Evolutionary conservation across 1,284 basidiomycete genomes (phyloP), one percentile per base, ranked within the genome.

Genomic region (Ceratobasidium sp.): DNA sequence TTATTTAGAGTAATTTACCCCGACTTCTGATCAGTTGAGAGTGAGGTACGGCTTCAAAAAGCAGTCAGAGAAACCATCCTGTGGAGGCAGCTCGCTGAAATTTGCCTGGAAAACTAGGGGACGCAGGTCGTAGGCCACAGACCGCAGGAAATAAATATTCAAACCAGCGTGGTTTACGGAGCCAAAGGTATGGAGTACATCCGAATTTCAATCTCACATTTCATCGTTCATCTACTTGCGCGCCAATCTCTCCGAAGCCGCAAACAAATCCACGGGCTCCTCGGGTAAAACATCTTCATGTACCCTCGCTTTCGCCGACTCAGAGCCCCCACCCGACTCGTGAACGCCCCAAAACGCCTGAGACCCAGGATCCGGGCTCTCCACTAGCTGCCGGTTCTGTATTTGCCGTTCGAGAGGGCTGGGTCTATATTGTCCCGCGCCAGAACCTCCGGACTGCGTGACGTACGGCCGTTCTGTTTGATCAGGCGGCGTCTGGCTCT

Each of bases 391-490:
- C 19, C 46, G 39, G 27, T 41, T 49, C 14, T 24, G 39, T 19
- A 58, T n/a, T 22, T 24, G 41, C 6, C 31, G 41, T 14, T 61
- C 43, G 14, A 43, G 68, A 49, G 68, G 68, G 16, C 68, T 72
- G 19, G 56, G 16, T 16, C 41, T 49, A 27, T 48, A 72, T 9
- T 72, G 68, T 16, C 68, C 68, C 16, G 39, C 56, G 5, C 68
- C 68, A n/a, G 68, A 72, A 7, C 56, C 68, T 61, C 68, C 68
- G 24, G 61, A 61, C 31, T 72, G 68, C 19, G 56, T 49, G n/a
- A 37, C 56, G 31, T 48, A 72, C 19, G 41, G 29, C 22, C n/a
- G 19, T 6, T 34, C 63, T 11, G 48, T 24, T 24, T 41, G 43
- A 19, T 27, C 46, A 14, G 58, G n/a, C 34, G 29, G 14, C 41